Base-by-base conservation (phyloP, 2,329 filamentous ascomycete genomes). In the Beauveria varroae region DNA sequence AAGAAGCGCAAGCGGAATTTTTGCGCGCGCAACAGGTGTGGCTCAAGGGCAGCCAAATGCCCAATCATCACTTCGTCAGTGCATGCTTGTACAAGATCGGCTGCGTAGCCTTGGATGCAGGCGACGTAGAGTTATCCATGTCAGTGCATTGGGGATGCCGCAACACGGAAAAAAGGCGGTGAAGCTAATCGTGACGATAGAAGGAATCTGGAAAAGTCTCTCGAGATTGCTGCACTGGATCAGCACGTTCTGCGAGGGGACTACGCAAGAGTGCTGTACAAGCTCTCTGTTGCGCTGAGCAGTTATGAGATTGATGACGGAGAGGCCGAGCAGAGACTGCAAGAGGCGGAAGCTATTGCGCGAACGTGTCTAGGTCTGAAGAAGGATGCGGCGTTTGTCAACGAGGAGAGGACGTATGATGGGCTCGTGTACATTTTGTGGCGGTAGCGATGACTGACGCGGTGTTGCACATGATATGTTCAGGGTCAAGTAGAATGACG, bases 31-130 rank as follows among this genome's bases (percentile, higher is more conserved):
- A 44, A 16, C 37, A 18, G 12, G 24, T 44, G 22, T 54, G 51
- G 51, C n/a, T 54, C 24, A 37, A 54, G 14, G 41, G 24, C 10
- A 20, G 51, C 18, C 51, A 40, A 37, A 40, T 41, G 5, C 10
- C 8, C n/a, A 43, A 34, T 14, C 51, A 54, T 37, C 51, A 54
- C 41, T 28, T 54, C 14, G 43, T 41, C 20, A 34, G 51, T 14
- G 40, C 22, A 44, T 55, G 52, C 52, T 12, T 55, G n/a, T 30
- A 55, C 40, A 55, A 55, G 52, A 40, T 55, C 52, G 52, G 52
- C 22, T 44, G 52, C 18, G 52, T 44, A 7, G 52, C 52, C 52
- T 44, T 55, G 43, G 52, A 55, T 37, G 16, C 18, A 30, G 52
- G 16, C 24, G 22, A 55, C 37, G 12, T 20, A 2, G 34, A 10